These are phyloP conservation scores for Millerozyma miso DNA, from an alignment of 805 yeast genomes.

Conservation along the genomic window DNA sequence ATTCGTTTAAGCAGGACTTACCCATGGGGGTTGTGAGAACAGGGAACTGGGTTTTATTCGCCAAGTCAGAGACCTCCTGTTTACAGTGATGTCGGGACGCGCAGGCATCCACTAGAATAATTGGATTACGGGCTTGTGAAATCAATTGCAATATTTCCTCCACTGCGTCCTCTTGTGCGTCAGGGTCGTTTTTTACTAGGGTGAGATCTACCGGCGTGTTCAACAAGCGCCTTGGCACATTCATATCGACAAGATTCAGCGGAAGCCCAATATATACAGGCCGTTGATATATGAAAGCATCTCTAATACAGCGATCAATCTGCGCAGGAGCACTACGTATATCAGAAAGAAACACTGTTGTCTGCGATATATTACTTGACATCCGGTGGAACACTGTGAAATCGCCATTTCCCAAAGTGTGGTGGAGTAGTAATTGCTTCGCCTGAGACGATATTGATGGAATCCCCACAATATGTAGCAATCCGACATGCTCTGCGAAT, in stretches of 20 bases:
- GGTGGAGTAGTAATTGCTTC: conserved; percentile 70
- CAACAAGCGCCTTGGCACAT: conserved; percentile 53
- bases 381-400: conserved; percentile 75
- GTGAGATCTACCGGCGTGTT: conserved; percentile 62
- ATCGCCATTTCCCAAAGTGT: conserved; percentile 81
- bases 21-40: conserved; percentile 90
- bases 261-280: conserved; percentile 84
- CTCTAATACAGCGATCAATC: conserved; percentile 70
- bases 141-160: conserved; percentile 47
- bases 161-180: conserved; percentile 35
- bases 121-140: conserved; percentile 58
- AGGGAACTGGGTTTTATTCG: conserved; percentile 70
- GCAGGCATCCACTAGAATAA: conserved; percentile 83
- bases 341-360: conserved; percentile 62
- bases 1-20: conserved; percentile 73
- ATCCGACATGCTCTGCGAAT: conserved; percentile 85
- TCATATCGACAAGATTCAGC: conserved; percentile 69
- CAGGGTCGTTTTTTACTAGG: conserved; percentile 33
- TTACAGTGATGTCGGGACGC: conserved; percentile 71
- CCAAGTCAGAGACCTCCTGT: conserved; percentile 58
- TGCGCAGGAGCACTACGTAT: conserved; percentile 61
- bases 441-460: conserved; percentile 75
- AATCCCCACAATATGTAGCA: conserved; percentile 81
- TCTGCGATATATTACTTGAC: conserved; percentile 68
- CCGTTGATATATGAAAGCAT: conserved; percentile 67